Evolutionary conservation across 75 land plant genomes (phyloP), one percentile per base, ranked within the genome.

Genomic region (Sequoia sempervirens): DNA sequence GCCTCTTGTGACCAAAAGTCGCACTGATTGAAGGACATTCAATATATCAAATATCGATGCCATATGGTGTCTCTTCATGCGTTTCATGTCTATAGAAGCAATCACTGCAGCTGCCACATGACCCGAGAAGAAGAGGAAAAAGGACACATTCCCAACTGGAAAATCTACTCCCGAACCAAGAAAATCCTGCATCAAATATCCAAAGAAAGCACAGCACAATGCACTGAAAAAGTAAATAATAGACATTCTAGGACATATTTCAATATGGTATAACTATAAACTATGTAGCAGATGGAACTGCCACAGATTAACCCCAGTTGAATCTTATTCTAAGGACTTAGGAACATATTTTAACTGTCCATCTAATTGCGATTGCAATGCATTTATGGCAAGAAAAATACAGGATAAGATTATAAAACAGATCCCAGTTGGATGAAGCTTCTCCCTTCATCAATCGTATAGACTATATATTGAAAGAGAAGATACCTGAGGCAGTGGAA

Each of bases 141-240:
- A 93, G 11, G 95, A 93, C 11, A 92, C 92, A 54, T 93, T 93
- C 54, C 95, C 95, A 38, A 93, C 95, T n/a, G 95, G 95, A 76
- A 93, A 93, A 76, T 93, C 95, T 80, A 87, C 85, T 3, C 93
- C 93, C 0, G 95, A 93, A 2, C 95, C 95, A 68, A 93, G 76
- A 83, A 90, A 93, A 6, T 66, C 95, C 95, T 93, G 87, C 78
- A 32, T 38, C 18, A 68, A 70, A 70, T 11, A 23, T 32, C 73
- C 73, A 34, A 34, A 34, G 36, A 34, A 34, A 34, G 36, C 36
- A 70, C 37, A 32, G 36, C 36, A 34, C 36, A 70, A 70, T 23
- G 73, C 73, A 30, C 73, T 32, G 3, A 70, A 70, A 1, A 12
- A 70, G 15, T 32, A 8, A 70, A 18, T 56, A 70, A 70, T 2